phyloP scores from a whole-genome alignment of 768 basidiomycete species.

The Lanmaoa pseudosensibilis region DNA sequence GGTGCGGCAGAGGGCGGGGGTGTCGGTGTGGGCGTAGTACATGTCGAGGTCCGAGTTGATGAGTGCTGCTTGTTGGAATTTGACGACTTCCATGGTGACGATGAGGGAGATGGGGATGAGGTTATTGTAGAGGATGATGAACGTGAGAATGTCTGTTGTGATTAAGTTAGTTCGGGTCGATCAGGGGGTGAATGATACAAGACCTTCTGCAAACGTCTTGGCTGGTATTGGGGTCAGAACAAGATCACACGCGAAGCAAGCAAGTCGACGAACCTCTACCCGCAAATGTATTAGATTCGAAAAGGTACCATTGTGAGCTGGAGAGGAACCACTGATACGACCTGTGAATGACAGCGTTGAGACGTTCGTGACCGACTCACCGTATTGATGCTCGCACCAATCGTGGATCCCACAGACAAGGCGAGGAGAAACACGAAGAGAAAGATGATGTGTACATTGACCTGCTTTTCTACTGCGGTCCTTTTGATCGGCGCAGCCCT shows the following conservation, averaged over 20 bases:
- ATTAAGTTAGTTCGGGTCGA: constrained; percentile 8
- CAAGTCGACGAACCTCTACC: constrained; percentile 54
- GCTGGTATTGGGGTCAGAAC: constrained; percentile 41
- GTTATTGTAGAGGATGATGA: constrained; percentile 99
- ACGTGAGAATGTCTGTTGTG: constrained; percentile 85
- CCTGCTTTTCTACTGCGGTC: constrained; percentile 93
- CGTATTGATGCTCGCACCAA: constrained; percentile 87
- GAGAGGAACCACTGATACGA: constrained; percentile 77
- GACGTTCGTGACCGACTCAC: constrained; percentile 37
- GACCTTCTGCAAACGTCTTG: constrained; percentile 83
- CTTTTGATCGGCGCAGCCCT: constrained; percentile 96
- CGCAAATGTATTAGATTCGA: constrained; percentile 56
- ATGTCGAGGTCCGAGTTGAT: constrained; percentile 99
- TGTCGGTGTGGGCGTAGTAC: constrained; percentile 95
- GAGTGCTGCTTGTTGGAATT: constrained; percentile 94
- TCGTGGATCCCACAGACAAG: constrained; percentile 85
- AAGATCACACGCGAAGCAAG: background rate
- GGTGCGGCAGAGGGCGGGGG: constrained; percentile 95
- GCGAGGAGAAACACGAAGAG: constrained; percentile 85
- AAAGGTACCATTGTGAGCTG: constrained; percentile 86
- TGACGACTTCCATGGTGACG: constrained; percentile 99
- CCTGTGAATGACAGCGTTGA: background rate
- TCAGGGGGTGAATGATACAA: constrained; percentile 1
- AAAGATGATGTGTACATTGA: constrained; percentile 95
- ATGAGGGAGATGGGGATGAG: constrained; percentile 98